phyloP scores from a whole-genome alignment of 2,329 filamentous ascomycete species.

The Apiospora phragmitis region DNA sequence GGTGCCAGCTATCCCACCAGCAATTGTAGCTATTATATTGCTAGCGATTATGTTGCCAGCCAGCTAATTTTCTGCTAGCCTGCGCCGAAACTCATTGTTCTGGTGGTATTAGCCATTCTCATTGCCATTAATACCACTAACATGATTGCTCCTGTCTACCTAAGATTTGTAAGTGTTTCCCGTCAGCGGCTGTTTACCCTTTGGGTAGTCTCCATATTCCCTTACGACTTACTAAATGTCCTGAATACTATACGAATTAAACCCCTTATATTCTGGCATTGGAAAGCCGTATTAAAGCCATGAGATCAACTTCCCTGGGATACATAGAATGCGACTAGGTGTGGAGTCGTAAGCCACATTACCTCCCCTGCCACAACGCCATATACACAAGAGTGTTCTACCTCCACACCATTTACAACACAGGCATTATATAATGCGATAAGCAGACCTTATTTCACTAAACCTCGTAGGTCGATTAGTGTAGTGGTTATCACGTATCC shows the following conservation, averaged over 20 bases:
- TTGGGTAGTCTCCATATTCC: too few species aligned
- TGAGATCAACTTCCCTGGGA: too few species aligned
- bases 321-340: background rate
- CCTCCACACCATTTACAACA: background rate
- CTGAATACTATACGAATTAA: too few species aligned
- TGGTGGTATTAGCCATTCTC: background rate
- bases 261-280: too few species aligned
- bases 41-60: background rate
- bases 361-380: background rate
- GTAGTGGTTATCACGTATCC: conserved; percentile 15
- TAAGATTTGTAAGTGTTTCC: too few species aligned
- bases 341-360: background rate
- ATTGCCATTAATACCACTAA: background rate
- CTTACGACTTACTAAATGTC: too few species aligned
- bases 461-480: background rate
- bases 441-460: background rate
- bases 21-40: background rate
- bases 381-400: background rate
- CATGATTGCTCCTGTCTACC: too few species aligned
- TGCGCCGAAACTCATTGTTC: background rate
- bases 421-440: background rate
- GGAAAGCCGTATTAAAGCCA: too few species aligned
- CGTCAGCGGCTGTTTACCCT: too few species aligned
- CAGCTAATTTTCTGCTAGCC: background rate
- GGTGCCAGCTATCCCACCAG: background rate